A percentile compares a stretch with the other conserved stretches of the same genome.
Conservation (phyloP, 192 early-diverging fungal species). For the Lobosporangium transversale region DNA sequence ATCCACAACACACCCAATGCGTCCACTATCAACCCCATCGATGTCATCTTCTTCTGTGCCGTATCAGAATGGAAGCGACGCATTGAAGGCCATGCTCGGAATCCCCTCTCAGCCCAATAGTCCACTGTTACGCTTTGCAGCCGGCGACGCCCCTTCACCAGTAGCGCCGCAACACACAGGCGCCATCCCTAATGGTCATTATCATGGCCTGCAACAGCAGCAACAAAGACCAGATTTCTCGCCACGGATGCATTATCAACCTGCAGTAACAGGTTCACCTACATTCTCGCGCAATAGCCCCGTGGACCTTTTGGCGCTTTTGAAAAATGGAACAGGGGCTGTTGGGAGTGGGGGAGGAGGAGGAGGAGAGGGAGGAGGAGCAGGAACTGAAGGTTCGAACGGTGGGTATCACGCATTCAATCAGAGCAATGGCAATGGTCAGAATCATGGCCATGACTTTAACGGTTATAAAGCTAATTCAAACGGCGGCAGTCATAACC, state of each 20-base stretch:
- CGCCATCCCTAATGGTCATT: slow-evolving; percentile 3
- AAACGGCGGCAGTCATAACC: not conserved
- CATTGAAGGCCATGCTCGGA: slow-evolving; percentile 38
- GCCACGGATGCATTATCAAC: slow-evolving; percentile 21
- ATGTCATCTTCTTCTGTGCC: slow-evolving; percentile 9
- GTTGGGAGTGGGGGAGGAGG: not conserved
- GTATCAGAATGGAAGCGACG: slow-evolving; percentile 34
- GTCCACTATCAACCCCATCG: slow-evolving; percentile 13
- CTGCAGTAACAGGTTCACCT: not conserved
- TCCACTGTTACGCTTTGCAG: not conserved
- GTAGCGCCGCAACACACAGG: not conserved
- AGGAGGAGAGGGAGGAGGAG: slow-evolving; percentile 2
- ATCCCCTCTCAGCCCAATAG: slow-evolving; percentile 15
- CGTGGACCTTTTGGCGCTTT: slow-evolving; percentile 61
- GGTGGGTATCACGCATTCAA: too few species aligned
- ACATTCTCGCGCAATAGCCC: slow-evolving; percentile 21
- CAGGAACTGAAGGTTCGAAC: too few species aligned
- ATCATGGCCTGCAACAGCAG: slow-evolving; percentile 3
- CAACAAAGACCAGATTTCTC: slow-evolving; percentile 38
- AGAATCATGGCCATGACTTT: not conserved
- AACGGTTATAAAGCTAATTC: too few species aligned
- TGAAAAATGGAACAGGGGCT: slow-evolving; percentile 49
- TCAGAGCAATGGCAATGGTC: not conserved
- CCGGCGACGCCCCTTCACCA: slow-evolving; percentile 7
- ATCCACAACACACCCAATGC: not conserved